Conservation (phyloP, 2,329 filamentous ascomycete genomes). For the Aspergillus quadricinctus region DNA sequence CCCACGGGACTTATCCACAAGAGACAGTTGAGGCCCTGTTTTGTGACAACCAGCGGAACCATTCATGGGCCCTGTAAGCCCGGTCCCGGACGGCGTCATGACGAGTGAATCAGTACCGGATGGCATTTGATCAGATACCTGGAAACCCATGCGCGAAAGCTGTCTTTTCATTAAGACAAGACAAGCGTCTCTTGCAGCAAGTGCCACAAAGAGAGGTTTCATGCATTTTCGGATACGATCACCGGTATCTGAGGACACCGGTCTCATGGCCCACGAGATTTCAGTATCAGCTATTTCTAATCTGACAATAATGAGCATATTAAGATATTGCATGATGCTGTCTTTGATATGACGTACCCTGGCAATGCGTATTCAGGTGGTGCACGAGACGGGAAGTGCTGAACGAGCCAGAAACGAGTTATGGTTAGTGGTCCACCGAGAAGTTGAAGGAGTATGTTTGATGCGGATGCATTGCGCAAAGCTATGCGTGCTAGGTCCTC, state of each 20-base stretch:
- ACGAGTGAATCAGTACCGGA: conserved; percentile 9
- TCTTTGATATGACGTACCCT: conserved; percentile 47
- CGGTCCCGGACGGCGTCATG: conserved; percentile 8
- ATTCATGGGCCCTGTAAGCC: conserved; percentile 10
- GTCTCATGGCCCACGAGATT: conserved; percentile 24
- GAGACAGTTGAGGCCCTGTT: conserved; percentile 14
- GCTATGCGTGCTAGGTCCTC: conserved; percentile 46
- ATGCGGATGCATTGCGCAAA: conserved; percentile 39
- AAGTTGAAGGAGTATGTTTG: conserved; percentile 41
- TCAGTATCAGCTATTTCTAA: conserved; percentile 24
- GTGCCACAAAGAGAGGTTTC: conserved; percentile 28
- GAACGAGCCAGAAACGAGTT: conserved; percentile 55
- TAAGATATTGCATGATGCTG: background rate
- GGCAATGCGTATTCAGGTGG: conserved; percentile 57
- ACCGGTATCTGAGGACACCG: conserved; percentile 27
- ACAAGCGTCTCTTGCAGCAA: conserved; percentile 33
- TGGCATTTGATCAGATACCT: conserved; percentile 8
- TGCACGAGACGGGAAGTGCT: conserved; percentile 56
- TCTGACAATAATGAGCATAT: conserved; percentile 17
- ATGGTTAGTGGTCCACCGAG: conserved; percentile 49
- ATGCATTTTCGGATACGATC: conserved; percentile 26
- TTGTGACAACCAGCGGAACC: conserved; percentile 15
- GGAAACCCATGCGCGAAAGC: conserved; percentile 20
- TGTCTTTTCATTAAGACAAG: conserved; percentile 26
- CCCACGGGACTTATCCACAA: conserved; percentile 11